phyloP scores from a whole-genome alignment of 176 grass and related monocot species.

The Cenchrus purpureus region DNA sequence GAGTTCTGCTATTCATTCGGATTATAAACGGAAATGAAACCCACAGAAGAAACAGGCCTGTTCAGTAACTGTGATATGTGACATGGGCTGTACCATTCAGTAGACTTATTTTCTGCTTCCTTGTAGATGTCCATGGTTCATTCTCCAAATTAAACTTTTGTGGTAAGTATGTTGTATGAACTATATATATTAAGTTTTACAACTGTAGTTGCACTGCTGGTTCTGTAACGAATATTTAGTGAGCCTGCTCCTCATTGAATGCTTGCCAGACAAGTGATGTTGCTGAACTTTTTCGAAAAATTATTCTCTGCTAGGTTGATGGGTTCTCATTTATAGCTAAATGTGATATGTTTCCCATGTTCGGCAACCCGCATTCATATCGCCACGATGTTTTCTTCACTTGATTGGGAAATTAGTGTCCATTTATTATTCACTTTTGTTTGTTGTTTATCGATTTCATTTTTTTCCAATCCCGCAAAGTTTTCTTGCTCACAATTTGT shows the following conservation, averaged over 20 bases:
- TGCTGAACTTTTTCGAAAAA: slow-evolving; percentile 17
- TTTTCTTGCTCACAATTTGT: slow-evolving; percentile 16
- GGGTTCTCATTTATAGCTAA: slow-evolving; percentile 53
- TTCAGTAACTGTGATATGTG: slow-evolving; percentile 35
- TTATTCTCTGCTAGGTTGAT: background rate
- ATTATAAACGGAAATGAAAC: slow-evolving; percentile 57
- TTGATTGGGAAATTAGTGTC: slow-evolving; percentile 18
- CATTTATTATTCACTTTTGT: background rate
- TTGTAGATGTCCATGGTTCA: slow-evolving; percentile 32
- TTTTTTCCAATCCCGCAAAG: background rate
- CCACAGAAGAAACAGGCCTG: slow-evolving; percentile 5
- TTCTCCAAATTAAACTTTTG: slow-evolving; percentile 22
- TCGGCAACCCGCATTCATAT: slow-evolving; percentile 42
- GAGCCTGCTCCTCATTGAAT: slow-evolving; percentile 44
- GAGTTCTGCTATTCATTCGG: slow-evolving; percentile 77
- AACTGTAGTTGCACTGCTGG: slow-evolving; percentile 37
- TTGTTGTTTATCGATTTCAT: too few species aligned
- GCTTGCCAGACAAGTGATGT: slow-evolving; percentile 42
- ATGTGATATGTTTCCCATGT: slow-evolving; percentile 49
- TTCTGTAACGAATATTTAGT: slow-evolving; percentile 31
- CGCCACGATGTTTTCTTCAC: slow-evolving; percentile 37
- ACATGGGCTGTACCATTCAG: slow-evolving; percentile 30
- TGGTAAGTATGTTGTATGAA: slow-evolving; percentile 40
- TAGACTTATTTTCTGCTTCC: slow-evolving; percentile 16
- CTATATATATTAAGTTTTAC: slow-evolving; percentile 21